Percentiles rank a stretch among this genome's conserved stretches.
Conservation (phyloP, 805 yeast species). For the Isabelozyma rhagii region DNA sequence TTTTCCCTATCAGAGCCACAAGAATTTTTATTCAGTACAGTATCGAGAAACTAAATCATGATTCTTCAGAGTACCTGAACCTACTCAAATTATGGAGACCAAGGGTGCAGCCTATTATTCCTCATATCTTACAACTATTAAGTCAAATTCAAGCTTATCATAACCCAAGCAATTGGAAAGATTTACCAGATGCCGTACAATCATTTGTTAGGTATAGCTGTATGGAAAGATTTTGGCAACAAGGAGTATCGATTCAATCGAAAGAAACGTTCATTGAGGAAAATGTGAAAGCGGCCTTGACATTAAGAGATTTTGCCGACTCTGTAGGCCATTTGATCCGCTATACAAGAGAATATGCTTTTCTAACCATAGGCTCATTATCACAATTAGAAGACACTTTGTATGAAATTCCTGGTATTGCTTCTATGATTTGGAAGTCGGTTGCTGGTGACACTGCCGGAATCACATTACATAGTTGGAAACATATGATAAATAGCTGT, state of each 20-base stretch:
- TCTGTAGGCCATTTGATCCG: constrained; percentile 94
- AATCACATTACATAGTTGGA: constrained; percentile 92
- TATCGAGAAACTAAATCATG: constrained; percentile 83
- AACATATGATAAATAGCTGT: constrained; percentile 90
- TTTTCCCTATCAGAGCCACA: constrained; percentile 94
- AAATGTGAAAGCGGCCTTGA: constrained; percentile 88
- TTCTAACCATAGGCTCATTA: constrained; percentile 83
- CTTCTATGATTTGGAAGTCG: constrained; percentile 74
- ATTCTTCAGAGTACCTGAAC: constrained; percentile 67
- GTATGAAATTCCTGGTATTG: constrained; percentile 81
- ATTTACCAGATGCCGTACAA: constrained; percentile 84
- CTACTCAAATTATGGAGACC: constrained; percentile 87
- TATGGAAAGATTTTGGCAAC: constrained; percentile 97
- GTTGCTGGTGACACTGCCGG: constrained; percentile 84
- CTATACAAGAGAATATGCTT: constrained; percentile 94
- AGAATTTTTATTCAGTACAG: constrained; percentile 93
- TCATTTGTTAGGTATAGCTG: constrained; percentile 87
- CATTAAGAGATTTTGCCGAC: constrained; percentile 95
- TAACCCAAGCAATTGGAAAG: constrained; percentile 88
- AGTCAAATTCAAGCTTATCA: constrained; percentile 93
- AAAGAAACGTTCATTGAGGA: constrained; percentile 94
- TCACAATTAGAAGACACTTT: constrained; percentile 86
- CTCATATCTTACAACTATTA: constrained; percentile 81
- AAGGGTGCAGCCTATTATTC: constrained; percentile 84
- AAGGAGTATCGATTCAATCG: constrained; percentile 91